Percentiles rank a stretch among this genome's conserved stretches.
phyloP scores from a whole-genome alignment of 2,329 filamentous ascomycete species.

The Mariannaea sp. region DNA sequence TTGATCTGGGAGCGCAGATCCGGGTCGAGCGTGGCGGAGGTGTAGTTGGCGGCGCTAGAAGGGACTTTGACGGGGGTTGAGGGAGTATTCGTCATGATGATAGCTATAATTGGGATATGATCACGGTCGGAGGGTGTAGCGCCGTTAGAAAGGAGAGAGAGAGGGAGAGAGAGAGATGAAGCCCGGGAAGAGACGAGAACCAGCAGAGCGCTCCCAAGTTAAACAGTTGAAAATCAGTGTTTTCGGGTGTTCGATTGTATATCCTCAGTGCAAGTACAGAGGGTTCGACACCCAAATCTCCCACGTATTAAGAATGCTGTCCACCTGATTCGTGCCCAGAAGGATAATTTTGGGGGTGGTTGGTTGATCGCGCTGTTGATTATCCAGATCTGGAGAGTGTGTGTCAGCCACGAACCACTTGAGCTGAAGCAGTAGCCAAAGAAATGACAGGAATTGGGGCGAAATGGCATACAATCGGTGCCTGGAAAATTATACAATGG shows the following conservation, averaged over 20 bases:
- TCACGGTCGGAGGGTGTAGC: conserved; percentile 2
- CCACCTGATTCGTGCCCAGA: not conserved
- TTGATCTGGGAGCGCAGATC: conserved; percentile 69
- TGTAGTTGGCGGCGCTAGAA: conserved; percentile 62
- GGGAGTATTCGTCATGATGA: conserved; percentile 51
- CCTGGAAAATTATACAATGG: too few species aligned
- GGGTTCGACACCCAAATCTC: not conserved
- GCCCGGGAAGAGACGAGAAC: not conserved
- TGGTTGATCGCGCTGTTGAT: not conserved
- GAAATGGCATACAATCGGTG: not conserved
- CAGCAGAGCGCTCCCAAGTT: not conserved
- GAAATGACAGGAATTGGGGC: not conserved
- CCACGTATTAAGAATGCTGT: not conserved
- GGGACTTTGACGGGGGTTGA: conserved; percentile 66
- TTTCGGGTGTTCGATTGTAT: not conserved
- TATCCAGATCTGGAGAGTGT: not conserved
- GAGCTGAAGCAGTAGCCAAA: too few species aligned
- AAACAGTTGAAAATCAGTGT: not conserved
- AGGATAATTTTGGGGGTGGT: not conserved
- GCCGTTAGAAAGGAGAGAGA: not conserved
- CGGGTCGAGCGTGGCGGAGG: conserved; percentile 63
- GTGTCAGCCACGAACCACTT: not conserved
- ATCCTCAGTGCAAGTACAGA: not conserved
- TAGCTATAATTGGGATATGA: not conserved
- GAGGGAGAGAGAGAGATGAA: not conserved